Conservation (phyloP, 108 stramenopile genomes). For the Stephanodiscus triporus region DNA sequence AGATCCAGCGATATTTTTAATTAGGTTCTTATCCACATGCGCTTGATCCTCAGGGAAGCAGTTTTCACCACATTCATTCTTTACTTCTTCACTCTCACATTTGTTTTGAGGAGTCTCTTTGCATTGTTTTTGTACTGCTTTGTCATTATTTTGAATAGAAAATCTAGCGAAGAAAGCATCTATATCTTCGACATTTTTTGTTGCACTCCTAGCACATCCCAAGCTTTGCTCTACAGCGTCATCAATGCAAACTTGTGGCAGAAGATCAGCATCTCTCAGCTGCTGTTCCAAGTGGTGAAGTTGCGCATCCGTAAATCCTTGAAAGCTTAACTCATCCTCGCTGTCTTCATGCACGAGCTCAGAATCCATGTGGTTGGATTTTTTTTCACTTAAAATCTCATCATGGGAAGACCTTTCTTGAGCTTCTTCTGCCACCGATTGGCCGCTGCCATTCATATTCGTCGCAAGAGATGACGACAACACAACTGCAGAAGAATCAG, state of each 20-base stretch:
- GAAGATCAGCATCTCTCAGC: not conserved
- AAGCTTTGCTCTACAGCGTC: slow-evolving; percentile 1
- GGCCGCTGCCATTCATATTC: too few species aligned
- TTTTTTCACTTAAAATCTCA: too few species aligned
- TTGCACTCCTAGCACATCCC: not conserved
- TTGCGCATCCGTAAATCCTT: not conserved
- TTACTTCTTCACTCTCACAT: not conserved
- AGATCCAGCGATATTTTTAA: too few species aligned
- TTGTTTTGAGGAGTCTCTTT: not conserved
- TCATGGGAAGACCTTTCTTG: too few species aligned
- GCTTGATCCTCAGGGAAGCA: too few species aligned
- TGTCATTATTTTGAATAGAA: slow-evolving; percentile 23
- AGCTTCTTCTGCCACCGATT: too few species aligned
- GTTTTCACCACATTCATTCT: not conserved
- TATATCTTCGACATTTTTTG: slow-evolving; percentile 19
- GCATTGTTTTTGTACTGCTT: not conserved
- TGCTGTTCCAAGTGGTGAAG: not conserved
- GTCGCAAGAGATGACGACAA: too few species aligned
- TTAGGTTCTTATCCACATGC: too few species aligned
- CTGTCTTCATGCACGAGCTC: not conserved
- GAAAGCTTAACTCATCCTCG: not conserved
- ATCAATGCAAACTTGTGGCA: not conserved
- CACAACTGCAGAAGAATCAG: too few species aligned
- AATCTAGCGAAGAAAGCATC: slow-evolving; percentile 46
- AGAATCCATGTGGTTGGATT: too few species aligned